Conservation (phyloP, 1,139 yeast genomes). For the Magnusiomyces fungicola region DNA sequence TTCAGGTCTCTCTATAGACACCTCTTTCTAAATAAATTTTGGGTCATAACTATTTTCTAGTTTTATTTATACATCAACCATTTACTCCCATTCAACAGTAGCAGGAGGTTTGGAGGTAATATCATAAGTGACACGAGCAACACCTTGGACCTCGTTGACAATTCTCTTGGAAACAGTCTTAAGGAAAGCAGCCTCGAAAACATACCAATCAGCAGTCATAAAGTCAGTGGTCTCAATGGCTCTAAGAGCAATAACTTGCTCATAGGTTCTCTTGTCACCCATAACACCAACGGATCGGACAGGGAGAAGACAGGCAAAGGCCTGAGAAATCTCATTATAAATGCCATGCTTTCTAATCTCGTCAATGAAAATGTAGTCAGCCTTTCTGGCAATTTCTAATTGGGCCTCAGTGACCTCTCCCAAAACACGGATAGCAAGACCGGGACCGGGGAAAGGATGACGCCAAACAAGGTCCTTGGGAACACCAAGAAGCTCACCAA, state of each 20-base stretch:
- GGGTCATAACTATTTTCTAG: too few species aligned
- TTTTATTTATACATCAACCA: background rate
- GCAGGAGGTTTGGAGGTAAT: conserved; percentile 99
- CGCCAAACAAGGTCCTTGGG: conserved; percentile 98
- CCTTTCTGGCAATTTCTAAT: conserved; percentile 94
- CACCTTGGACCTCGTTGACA: conserved; percentile 97
- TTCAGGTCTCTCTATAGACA: too few species aligned
- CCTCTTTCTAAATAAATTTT: too few species aligned
- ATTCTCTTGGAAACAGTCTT: conserved; percentile 92
- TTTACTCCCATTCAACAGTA: conserved; percentile 97
- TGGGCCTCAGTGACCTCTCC: conserved; percentile 94
- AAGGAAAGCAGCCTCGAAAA: conserved; percentile 86
- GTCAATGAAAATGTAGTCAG: conserved; percentile 90
- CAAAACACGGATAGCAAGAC: conserved; percentile 94
- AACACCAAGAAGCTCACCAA: conserved; percentile 91
- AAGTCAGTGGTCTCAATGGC: conserved; percentile 97
- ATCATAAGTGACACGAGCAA: conserved; percentile 97
- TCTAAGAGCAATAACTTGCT: conserved; percentile 97
- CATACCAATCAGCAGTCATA: conserved; percentile 99
- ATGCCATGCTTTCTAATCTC: conserved; percentile 92
- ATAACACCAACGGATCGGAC: conserved; percentile 98
- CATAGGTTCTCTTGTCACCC: conserved; percentile 99
- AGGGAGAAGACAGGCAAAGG: conserved; percentile 93
- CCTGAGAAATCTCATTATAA: conserved; percentile 90
- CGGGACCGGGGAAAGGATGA: conserved; percentile 99